These are phyloP conservation scores for Coprinopsis marcescibilis DNA, from an alignment of 768 basidiomycete species.

Conservation along the genomic window DNA sequence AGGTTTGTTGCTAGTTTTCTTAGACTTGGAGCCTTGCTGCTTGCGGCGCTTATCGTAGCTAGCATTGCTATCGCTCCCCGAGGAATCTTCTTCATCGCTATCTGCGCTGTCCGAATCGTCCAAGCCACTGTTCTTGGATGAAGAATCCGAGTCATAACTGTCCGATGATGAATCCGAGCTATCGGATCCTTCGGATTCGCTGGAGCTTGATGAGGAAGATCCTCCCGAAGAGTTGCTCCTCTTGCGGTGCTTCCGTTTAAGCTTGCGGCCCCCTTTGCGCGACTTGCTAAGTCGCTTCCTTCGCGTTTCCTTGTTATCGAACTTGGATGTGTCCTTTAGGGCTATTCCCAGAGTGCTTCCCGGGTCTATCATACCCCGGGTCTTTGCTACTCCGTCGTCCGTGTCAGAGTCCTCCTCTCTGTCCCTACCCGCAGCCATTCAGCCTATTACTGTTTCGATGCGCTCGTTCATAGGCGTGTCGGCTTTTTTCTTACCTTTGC, in stretches of 20 bases:
- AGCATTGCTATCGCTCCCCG: background rate
- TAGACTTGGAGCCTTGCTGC: background rate
- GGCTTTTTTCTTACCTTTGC: background rate
- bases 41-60: background rate
- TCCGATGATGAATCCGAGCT: too few species aligned
- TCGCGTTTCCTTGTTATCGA: background rate
- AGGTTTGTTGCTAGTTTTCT: background rate
- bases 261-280: background rate
- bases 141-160: too few species aligned
- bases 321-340: background rate
- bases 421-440: background rate
- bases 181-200: background rate
- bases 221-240: background rate
- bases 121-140: background rate
- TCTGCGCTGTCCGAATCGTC: background rate
- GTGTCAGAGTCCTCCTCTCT: background rate
- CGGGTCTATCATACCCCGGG: background rate
- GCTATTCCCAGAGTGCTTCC: background rate
- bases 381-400: background rate
- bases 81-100: background rate
- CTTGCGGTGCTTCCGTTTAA: background rate
- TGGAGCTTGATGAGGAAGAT: background rate
- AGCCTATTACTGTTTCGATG: background rate
- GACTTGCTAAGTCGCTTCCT: background rate
- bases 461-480: background rate